phyloP scores from a whole-genome alignment of 768 basidiomycete species.

The Candolleomyces efflorescens region DNA sequence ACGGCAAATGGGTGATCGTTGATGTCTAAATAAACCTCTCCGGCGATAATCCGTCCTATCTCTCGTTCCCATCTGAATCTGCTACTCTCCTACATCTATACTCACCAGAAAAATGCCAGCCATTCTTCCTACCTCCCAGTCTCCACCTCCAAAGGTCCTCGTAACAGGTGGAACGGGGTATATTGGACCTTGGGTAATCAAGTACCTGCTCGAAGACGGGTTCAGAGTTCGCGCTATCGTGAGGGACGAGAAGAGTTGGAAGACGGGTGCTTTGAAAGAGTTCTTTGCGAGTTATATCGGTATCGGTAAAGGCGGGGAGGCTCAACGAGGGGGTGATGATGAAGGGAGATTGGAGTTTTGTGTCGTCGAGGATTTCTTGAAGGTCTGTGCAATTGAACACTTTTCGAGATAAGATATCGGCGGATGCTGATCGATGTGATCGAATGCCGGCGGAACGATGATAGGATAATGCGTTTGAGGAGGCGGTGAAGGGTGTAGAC shows the following conservation, averaged over 20 bases:
- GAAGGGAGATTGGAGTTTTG: slow-evolving; percentile 3
- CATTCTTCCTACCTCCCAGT: too few relatives aligned
- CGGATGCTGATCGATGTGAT: too few relatives aligned
- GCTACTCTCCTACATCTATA: too few relatives aligned
- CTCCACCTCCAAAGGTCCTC: not conserved
- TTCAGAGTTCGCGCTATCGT: slow-evolving; percentile 10
- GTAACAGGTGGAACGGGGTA: slow-evolving; percentile 11
- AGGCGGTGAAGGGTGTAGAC: slow-evolving; percentile 7
- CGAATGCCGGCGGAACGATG: not conserved
- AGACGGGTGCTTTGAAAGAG: not conserved
- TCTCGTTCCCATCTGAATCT: too few relatives aligned
- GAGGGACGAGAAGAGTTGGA: not conserved
- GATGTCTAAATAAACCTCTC: too few relatives aligned
- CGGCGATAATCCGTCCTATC: too few relatives aligned
- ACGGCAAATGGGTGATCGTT: too few relatives aligned
- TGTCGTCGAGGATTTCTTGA: not conserved
- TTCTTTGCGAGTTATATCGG: not conserved
- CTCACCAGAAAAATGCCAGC: too few relatives aligned
- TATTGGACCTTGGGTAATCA: slow-evolving; percentile 9
- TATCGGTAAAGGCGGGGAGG: too few relatives aligned
- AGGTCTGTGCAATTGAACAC: not conserved
- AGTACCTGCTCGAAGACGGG: slow-evolving; percentile 9
- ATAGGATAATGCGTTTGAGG: slow-evolving; percentile 9
- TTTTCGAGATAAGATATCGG: not conserved
- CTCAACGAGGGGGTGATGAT: too few relatives aligned